Evolutionary conservation across 345 rosid genomes (phyloP), one percentile per base, ranked within the genome.

Genomic region (Camelina neglecta): DNA sequence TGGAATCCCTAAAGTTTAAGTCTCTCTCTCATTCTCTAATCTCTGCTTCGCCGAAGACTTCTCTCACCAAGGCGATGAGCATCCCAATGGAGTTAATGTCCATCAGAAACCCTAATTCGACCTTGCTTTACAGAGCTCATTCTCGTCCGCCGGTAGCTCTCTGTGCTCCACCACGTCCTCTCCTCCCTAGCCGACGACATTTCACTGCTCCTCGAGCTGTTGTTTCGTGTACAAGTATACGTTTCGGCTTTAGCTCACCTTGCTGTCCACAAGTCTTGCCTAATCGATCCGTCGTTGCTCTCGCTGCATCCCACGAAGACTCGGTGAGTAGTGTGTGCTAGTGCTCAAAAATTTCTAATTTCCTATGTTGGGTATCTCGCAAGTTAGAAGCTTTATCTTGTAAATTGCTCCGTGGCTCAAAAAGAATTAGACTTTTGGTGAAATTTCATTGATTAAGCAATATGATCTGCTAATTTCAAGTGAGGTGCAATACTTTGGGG

Each of bases 281-380:
- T 21, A 62, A 71, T 31, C 85, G 84, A 2, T 78, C 82, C 65
- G 72, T 71, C 65, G 75, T 84, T 15, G 82, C 81, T 53, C 85
- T 72, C 58, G 84, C 97, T 59, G 88, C 93, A 7, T 84, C 97
- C 18, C 89, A 81, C 61, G 90, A 89, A 60, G 91, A 89, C 8
- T 83, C 92, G 56, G 93, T 88, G 75, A 77, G 85, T 69, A 20
- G 8, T 39, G 51, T n/a, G 13, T 2, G 23, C 23, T 33, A 41
- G 0, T 70, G 67, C 51, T 67, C 53, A 42, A 72, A 11, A 11
- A 16, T 11, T 53, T 53, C 3, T 4, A 8, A 8, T 65, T 44
- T 72, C 35, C 35, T 50, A 0, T 65, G 11, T 59, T 36, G 5
- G 11, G 2, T 20, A 5, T 65, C 55, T 6, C 60, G 20, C 7